Conservation (phyloP, 352 stramenopile genomes). For the Pythium plurisporium region DNA sequence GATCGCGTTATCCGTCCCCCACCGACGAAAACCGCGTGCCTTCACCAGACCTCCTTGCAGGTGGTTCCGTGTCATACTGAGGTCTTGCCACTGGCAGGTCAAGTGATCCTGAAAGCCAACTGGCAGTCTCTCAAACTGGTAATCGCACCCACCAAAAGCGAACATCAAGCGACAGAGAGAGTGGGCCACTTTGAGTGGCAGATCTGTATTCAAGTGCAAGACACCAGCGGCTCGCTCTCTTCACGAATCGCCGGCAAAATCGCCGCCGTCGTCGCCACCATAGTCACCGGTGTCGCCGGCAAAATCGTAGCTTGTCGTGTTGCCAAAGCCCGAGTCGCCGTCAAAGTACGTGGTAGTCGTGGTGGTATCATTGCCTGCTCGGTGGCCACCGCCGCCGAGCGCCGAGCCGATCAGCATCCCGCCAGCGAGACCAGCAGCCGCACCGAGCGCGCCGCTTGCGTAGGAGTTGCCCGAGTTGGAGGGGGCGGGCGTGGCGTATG, state of each 20-base stretch:
- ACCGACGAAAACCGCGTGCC: no score
- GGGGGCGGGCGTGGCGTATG: background rate
- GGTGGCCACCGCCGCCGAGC: slow-evolving; percentile 27
- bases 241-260: slow-evolving; percentile 31
- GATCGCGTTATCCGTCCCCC: no score
- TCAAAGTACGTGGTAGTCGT: slow-evolving; percentile 31
- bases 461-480: slow-evolving; percentile 13
- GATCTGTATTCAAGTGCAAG: no score
- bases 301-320: slow-evolving; percentile 38
- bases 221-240: no score
- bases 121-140: no score
- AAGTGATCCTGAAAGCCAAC: no score
- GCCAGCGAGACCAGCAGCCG: slow-evolving; percentile 41
- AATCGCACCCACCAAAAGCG: no score
- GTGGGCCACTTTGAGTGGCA: no score
- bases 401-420: slow-evolving; percentile 45
- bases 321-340: slow-evolving; percentile 31
- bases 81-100: no score
- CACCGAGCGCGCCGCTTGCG: slow-evolving; percentile 39
- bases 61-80: no score
- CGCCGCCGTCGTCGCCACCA: slow-evolving; percentile 17
- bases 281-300: slow-evolving; percentile 40
- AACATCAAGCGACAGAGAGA: no score
- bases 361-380: slow-evolving; percentile 9
- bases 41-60: no score